Evolutionary conservation across 2,329 filamentous ascomycete species (phyloP), one percentile per base, ranked within the genome.

Genomic region (Clathrospora elynae): DNA sequence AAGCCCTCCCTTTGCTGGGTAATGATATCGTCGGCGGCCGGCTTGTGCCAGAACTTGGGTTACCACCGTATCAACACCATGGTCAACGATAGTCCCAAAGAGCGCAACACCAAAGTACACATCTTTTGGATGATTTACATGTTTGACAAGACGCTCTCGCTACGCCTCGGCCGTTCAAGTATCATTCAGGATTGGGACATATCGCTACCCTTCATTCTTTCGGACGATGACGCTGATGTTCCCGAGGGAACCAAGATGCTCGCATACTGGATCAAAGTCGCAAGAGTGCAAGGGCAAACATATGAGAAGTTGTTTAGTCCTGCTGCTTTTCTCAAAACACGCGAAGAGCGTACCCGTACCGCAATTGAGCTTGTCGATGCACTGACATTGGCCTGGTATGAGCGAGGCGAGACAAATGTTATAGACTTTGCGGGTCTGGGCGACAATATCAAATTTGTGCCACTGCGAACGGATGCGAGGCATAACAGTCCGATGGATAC

Each of bases 151-250:
- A 68, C 58, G 5, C 55, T 72, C 6, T 71, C 69, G 1, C 53
- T 72, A 6, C 60, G 67, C 8, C 42, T 71, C 7, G 70, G 70
- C 10, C 63, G 68, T 5, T 66, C 70, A 6, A 62, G 66, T 11
- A 46, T 59, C 7, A 63, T 71, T 17, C 70, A 71, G 37, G 70
- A 72, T 31, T 71, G 66, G 57, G 70, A 72, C 23, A 68, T 72
- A 33, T 64, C 57, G 6, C 37, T 66, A 10, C 64, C 54, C 5
- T 56, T 57, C 25, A 46, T 53, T 11, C 29, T 37, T 6, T 43
- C 49, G 3, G 45, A 40, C 19, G 30, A 47, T 7, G 36, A 43
- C 4, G 20, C 30, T 14, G 30, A 34, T 8, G 31, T 46, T 9
- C 18, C 51, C 5, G 53, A 49, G 19, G 48, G 53, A 10, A 58